These are phyloP conservation scores for Podospora comata DNA, from an alignment of 495 filamentous ascomycete genomes.

Conservation along the genomic window DNA sequence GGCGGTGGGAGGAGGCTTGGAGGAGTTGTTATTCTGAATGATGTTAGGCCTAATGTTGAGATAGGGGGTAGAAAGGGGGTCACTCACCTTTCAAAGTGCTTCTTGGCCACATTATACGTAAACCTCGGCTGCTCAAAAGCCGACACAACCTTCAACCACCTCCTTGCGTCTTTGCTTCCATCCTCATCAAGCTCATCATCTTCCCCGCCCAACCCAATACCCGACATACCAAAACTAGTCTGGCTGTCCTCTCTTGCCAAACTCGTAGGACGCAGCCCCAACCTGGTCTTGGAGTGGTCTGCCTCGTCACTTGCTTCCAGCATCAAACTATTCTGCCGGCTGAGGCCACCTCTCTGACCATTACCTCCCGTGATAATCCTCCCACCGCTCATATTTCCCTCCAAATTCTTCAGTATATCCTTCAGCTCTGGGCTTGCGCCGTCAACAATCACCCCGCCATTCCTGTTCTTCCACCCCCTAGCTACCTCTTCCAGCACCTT, in stretches of 20 bases:
- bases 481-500: slow-evolving; percentile 89
- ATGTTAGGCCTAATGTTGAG: background rate
- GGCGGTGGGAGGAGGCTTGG: slow-evolving; percentile 76
- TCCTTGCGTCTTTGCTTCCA: slow-evolving; percentile 57
- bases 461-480: slow-evolving; percentile 79
- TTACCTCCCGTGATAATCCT: slow-evolving; percentile 50
- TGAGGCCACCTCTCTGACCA: slow-evolving; percentile 40
- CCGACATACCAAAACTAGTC: slow-evolving; percentile 61
- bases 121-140: slow-evolving; percentile 86
- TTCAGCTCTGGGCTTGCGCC: slow-evolving; percentile 73
- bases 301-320: slow-evolving; percentile 39
- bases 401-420: slow-evolving; percentile 73
- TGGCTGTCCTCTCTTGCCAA: slow-evolving; percentile 54
- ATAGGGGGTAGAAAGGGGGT: background rate
- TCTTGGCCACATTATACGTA: slow-evolving; percentile 80
- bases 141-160: slow-evolving; percentile 72
- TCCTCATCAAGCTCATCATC: slow-evolving; percentile 62
- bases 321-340: slow-evolving; percentile 57
- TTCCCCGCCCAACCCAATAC: slow-evolving; percentile 55
- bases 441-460: slow-evolving; percentile 84
- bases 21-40: slow-evolving; percentile 52
- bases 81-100: slow-evolving; percentile 79
- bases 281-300: slow-evolving; percentile 40
- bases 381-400: slow-evolving; percentile 80
- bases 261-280: slow-evolving; percentile 42